Base-by-base conservation (phyloP, 2,329 filamentous ascomycete genomes). In the Aspergillus quadrilineatus region DNA sequence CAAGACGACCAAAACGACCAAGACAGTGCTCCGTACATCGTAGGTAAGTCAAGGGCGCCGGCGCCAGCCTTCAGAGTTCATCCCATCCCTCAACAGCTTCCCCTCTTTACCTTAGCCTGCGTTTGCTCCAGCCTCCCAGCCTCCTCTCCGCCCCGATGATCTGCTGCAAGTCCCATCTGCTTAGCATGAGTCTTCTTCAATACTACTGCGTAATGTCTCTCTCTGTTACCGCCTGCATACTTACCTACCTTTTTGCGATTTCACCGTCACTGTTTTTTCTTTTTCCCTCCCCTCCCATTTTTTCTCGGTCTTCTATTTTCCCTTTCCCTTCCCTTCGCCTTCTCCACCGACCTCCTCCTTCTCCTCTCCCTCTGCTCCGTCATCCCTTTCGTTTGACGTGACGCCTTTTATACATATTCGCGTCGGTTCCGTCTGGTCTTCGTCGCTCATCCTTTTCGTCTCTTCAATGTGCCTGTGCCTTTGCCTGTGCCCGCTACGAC, bases 321-420 rank as follows among this genome's bases (percentile, higher is more conserved):
- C 36, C 14, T 39, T 28, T 28, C 26, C 26, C 26, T 60, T 59
- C 36, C 36, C 36, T 39, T 58, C 43, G 42, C 51, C 44, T 56
- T 43, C 45, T 50, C 53, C 53, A 47, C 51, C 51, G 44, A 34
- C 53, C 63, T 62, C 67, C 43, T 53, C 34, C 34, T 47, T 12
- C 30, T 68, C 63, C 32, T 68, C 63, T 65, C 68, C 59, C 64
- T 62, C 62, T 63, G 57, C 54, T 61, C 54, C 51, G 46, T 53
- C 56, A 65, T 64, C 63, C 63, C 63, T 65, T 65, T 52, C 63
- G 58, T 64, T 65, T 65, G 63, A 59, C 62, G 60, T 65, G 63
- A 59, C 62, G 60, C 58, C 55, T 63, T 59, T 60, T 64, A 64
- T 64, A 63, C 62, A 65, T 64, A 63, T 58, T 56, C 55, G 41